These are phyloP conservation scores for Senna tora DNA, from an alignment of 306 rosid genomes.

Conservation along the genomic window DNA sequence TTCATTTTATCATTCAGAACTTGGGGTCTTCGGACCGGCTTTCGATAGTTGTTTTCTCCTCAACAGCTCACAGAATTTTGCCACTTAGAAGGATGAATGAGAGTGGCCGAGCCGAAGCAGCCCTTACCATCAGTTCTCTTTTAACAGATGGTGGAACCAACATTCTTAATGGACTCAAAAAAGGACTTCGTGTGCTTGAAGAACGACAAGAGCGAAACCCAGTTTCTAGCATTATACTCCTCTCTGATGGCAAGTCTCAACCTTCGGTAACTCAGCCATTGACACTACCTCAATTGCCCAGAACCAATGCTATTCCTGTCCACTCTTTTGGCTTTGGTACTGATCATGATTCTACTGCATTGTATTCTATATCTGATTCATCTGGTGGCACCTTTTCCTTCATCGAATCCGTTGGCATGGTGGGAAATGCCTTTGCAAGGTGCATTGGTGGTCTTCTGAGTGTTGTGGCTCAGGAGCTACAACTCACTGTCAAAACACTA, in stretches of 20 bases:
- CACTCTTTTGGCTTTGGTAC: conserved; percentile 69
- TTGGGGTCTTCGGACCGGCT: conserved; percentile 67
- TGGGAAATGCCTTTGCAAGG: conserved; percentile 76
- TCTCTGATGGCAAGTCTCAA: conserved; percentile 70
- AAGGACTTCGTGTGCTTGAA: conserved; percentile 58
- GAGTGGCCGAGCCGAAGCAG: conserved; percentile 55
- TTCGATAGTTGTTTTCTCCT: conserved; percentile 66
- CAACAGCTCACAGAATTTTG: conserved; percentile 66
- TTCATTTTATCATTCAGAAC: conserved; percentile 70
- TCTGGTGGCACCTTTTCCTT: conserved; percentile 74
- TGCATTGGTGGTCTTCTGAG: conserved; percentile 75
- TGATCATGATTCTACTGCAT: conserved; percentile 59
- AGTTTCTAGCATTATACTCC: conserved; percentile 58
- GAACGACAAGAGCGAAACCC: conserved; percentile 67
- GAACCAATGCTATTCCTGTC: conserved; percentile 54
- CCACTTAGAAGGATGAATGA: conserved; percentile 65
- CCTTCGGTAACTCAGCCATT: conserved; percentile 28
- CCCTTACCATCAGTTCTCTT: conserved; percentile 60
- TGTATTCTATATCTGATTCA: conserved; percentile 59
- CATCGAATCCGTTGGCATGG: conserved; percentile 60
- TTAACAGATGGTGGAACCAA: conserved; percentile 64
- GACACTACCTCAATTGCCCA: conserved; percentile 42
- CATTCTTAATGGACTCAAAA: conserved; percentile 60
- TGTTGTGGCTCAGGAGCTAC: conserved; percentile 64
- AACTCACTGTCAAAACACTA: conserved; percentile 43